These are phyloP conservation scores for Hypoxylon fragiforme DNA, from an alignment of 495 filamentous ascomycete genomes.

Conservation along the genomic window DNA sequence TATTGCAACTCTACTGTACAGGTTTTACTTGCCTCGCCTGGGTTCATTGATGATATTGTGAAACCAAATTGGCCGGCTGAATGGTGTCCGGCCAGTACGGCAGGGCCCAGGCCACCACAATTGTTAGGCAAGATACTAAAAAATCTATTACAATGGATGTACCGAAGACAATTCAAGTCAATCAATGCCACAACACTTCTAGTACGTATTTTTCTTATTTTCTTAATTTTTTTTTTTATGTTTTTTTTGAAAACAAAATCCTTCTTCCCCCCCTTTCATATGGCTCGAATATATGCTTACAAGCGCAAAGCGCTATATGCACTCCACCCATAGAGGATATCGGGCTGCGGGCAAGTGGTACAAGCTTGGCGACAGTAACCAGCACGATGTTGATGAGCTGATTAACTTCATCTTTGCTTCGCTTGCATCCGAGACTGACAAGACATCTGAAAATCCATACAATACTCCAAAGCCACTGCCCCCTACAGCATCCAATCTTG, in stretches of 20 bases:
- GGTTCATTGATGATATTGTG: conserved; percentile 70
- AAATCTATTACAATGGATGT: conserved; percentile 67
- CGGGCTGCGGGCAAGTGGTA: conserved; percentile 3
- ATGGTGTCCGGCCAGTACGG: conserved; percentile 53
- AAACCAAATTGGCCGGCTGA: conserved; percentile 31
- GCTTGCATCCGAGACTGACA: conserved; percentile 48
- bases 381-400: conserved; percentile 52
- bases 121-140: conserved; percentile 75
- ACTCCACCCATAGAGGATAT: conserved; percentile 36
- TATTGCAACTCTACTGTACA: conserved; percentile 88
- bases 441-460: not conserved
- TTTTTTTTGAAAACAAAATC: not conserved
- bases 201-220: conserved; percentile 56
- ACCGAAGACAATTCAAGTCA: conserved; percentile 64
- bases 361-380: conserved; percentile 41
- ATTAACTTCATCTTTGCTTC: conserved; percentile 45
- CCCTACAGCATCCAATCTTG: no score
- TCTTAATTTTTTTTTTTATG: no score
- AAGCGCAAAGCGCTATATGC: conserved; percentile 42
- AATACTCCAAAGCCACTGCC: no score
- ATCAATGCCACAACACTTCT: conserved; percentile 65
- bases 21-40: conserved; percentile 73
- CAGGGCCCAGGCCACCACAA: conserved; percentile 75
- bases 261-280: not conserved
- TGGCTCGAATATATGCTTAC: conserved; percentile 29